Conservation (phyloP, 768 basidiomycete species). For the Mycena galericulata region DNA sequence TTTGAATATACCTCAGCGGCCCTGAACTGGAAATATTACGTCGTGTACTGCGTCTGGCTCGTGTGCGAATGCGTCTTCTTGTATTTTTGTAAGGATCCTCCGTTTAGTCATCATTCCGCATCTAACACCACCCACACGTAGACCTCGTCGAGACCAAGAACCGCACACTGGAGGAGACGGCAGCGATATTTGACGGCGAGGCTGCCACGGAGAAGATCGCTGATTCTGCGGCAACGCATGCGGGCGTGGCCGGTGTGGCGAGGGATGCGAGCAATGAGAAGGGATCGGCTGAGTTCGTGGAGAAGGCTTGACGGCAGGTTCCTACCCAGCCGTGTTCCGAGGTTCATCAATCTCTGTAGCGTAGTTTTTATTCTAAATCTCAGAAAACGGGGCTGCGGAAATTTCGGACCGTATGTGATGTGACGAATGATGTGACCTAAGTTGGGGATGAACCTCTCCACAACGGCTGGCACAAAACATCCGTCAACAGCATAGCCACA, state of each 20-base stretch:
- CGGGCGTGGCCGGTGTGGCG: conserved; percentile 34
- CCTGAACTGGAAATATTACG: conserved; percentile 79
- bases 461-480: too few relatives aligned
- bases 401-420: too few relatives aligned
- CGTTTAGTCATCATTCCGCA: conserved; percentile 51
- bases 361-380: too few relatives aligned
- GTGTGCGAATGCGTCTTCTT: conserved; percentile 69
- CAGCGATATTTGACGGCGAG: conserved; percentile 82
- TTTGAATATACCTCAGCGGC: conserved; percentile 48
- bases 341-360: too few relatives aligned
- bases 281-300: conserved; percentile 34
- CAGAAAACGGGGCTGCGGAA: too few relatives aligned
- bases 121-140: conserved; percentile 58
- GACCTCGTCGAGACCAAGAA: conserved; percentile 76
- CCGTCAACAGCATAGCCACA: too few relatives aligned
- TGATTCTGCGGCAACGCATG: conserved; percentile 34
- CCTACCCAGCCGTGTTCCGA: too few relatives aligned
- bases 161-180: conserved; percentile 83
- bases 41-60: conserved; percentile 81
- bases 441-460: too few relatives aligned
- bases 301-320: too few relatives aligned
- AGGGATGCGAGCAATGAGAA: conserved; percentile 46
- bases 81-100: conserved; percentile 58
- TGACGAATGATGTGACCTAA: too few relatives aligned
- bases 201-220: conserved; percentile 57